These are phyloP conservation scores for Candida andamanensis DNA, from an alignment of 805 yeast genomes.

Conservation along the genomic window DNA sequence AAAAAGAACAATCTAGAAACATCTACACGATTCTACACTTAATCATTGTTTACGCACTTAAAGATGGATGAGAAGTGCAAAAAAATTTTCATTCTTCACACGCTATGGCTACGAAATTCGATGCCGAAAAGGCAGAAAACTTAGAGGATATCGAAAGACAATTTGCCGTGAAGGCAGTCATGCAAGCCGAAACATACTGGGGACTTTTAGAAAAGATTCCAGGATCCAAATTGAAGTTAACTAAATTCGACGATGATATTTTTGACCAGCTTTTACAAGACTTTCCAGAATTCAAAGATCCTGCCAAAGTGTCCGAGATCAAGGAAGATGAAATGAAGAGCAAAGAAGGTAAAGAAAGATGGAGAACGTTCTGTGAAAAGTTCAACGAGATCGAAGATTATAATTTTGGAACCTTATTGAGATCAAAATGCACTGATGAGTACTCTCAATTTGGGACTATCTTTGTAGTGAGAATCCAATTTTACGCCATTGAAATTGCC, in stretches of 20 bases:
- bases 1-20: no score
- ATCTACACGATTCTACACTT: no score
- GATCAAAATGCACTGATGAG: conserved; percentile 67
- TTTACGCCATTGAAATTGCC: conserved; percentile 89
- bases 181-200: conserved; percentile 96
- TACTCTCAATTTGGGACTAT: conserved; percentile 81
- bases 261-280: conserved; percentile 53
- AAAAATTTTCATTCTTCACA: no score
- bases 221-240: conserved; percentile 74
- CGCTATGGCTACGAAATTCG: conserved; percentile 43
- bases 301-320: conserved; percentile 51
- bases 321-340: conserved; percentile 81
- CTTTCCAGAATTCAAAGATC: conserved; percentile 84
- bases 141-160: conserved; percentile 88
- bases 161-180: conserved; percentile 96
- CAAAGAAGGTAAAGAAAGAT: conserved; percentile 71
- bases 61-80: no score
- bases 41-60: no score
- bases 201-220: conserved; percentile 62
- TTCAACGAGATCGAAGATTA: conserved; percentile 87
- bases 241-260: conserved; percentile 68
- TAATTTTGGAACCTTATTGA: conserved; percentile 90
- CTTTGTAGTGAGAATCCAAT: conserved; percentile 89
- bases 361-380: conserved; percentile 83
- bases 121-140: conserved; percentile 91